Conservation (phyloP, 148 eudicot genomes). For the Camellia lanceoleosa region DNA sequence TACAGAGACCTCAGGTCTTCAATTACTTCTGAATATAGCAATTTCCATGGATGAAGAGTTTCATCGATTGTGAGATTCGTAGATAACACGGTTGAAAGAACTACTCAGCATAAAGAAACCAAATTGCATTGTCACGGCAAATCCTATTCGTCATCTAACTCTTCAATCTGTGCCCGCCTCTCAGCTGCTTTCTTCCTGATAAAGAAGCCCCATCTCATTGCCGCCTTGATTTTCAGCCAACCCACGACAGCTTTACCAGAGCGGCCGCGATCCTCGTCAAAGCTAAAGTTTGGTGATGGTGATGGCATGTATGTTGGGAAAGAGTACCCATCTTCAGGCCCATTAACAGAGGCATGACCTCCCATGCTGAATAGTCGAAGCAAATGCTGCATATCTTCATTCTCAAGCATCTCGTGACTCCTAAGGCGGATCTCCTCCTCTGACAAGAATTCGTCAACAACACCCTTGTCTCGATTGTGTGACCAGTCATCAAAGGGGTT, state of each 20-base stretch:
- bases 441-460: conserved; percentile 45
- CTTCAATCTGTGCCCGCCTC: conserved; percentile 80
- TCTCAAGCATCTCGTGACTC: conserved; percentile 87
- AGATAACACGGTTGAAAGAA: neutral
- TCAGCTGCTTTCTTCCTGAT: conserved; percentile 92
- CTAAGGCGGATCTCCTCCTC: conserved; percentile 87
- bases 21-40: neutral
- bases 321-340: conserved; percentile 51
- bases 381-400: conserved; percentile 91
- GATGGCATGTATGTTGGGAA: conserved; percentile 57
- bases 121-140: neutral
- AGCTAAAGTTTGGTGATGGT: conserved; percentile 44
- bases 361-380: conserved; percentile 82
- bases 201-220: conserved; percentile 96
- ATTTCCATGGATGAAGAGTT: conserved; percentile 7
- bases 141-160: conserved; percentile 55
- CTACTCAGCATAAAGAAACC: neutral
- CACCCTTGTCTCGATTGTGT: conserved; percentile 46
- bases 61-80: conserved; percentile 8
- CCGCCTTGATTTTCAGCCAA: conserved; percentile 93
- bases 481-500: conserved; percentile 79
- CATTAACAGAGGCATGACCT: conserved; percentile 40
- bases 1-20: conserved; percentile 15
- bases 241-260: conserved; percentile 85
- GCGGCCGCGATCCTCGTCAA: conserved; percentile 57